A percentile compares a stretch with the other conserved stretches of the same genome.
Evolutionary conservation across 805 yeast genomes (phyloP).

Genomic region (Ascoidea tarda): DNA sequence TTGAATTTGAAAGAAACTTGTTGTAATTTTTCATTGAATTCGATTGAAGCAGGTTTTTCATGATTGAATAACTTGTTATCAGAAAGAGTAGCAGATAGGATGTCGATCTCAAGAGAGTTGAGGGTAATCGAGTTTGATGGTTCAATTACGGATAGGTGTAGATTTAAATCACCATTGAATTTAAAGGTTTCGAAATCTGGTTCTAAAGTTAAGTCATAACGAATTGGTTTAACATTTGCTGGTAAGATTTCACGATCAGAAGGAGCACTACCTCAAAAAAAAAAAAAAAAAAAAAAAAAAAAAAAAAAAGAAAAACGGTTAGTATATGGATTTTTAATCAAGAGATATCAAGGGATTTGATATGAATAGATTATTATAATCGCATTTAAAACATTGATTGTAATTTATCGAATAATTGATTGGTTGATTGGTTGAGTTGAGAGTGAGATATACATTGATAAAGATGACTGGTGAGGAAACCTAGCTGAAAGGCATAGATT

Average conservation of each 20-base stretch:
- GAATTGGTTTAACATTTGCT: slow-evolving; percentile 51
- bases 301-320: too few species aligned
- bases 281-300: neutral
- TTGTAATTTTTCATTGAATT: slow-evolving; percentile 44
- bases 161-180: slow-evolving; percentile 39
- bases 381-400: too few species aligned
- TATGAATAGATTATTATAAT: too few species aligned
- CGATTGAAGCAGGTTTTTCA: slow-evolving; percentile 18
- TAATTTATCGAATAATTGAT: too few species aligned
- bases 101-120: slow-evolving; percentile 52
- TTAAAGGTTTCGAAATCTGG: slow-evolving; percentile 48
- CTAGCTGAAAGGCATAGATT: too few species aligned
- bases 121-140: slow-evolving; percentile 31
- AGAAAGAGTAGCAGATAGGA: slow-evolving; percentile 31
- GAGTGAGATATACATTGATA: too few species aligned
- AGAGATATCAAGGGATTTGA: too few species aligned
- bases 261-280: slow-evolving; percentile 10
- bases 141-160: slow-evolving; percentile 40
- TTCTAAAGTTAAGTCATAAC: slow-evolving; percentile 55
- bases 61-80: slow-evolving; percentile 20
- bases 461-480: too few species aligned
- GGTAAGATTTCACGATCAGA: slow-evolving; percentile 36
- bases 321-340: too few species aligned
- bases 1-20: slow-evolving; percentile 46
- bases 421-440: too few species aligned